phyloP scores from a whole-genome alignment of 192 early-diverging fungal genomes.

The Coemansia sp. region DNA sequence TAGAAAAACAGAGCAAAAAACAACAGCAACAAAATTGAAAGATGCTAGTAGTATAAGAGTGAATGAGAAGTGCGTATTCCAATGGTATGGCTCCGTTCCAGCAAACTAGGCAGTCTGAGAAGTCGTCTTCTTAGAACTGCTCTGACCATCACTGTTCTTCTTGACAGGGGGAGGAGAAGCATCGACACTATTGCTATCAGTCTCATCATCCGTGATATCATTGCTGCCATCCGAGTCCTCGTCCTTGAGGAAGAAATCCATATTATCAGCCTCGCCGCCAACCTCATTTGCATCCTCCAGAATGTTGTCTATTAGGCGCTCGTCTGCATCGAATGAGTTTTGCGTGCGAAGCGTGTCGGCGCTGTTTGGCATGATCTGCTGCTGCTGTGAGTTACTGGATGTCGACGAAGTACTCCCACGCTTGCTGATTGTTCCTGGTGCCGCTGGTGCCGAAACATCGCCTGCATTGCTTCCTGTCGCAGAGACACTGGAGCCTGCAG shows the following conservation, averaged over 20 bases:
- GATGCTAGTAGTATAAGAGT: too few species aligned
- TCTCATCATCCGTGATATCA: constrained; percentile 13
- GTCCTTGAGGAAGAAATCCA: constrained; percentile 52
- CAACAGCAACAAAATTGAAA: too few species aligned
- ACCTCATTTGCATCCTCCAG: constrained; percentile 27
- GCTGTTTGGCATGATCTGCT: constrained; percentile 17
- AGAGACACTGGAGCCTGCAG: neutral
- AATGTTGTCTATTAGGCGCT: constrained; percentile 31
- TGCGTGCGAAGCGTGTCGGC: constrained; percentile 14
- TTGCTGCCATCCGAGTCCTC: constrained; percentile 43
- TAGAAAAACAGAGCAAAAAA: too few species aligned
- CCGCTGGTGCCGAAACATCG: neutral
- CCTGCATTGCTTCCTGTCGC: neutral
- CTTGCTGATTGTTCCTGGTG: constrained; percentile 9
- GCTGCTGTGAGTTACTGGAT: neutral
- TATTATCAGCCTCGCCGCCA: constrained; percentile 18
- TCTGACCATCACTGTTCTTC: neutral
- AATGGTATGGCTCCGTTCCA: too few species aligned
- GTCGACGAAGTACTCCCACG: constrained; percentile 16
- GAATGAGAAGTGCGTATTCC: too few species aligned
- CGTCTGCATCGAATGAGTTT: constrained; percentile 42
- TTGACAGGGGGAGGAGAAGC: neutral
- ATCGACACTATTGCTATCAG: neutral
- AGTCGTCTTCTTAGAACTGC: neutral
- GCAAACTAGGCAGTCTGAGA: neutral